phyloP scores from a whole-genome alignment of 768 basidiomycete species.

The Dentipellis fragilis region DNA sequence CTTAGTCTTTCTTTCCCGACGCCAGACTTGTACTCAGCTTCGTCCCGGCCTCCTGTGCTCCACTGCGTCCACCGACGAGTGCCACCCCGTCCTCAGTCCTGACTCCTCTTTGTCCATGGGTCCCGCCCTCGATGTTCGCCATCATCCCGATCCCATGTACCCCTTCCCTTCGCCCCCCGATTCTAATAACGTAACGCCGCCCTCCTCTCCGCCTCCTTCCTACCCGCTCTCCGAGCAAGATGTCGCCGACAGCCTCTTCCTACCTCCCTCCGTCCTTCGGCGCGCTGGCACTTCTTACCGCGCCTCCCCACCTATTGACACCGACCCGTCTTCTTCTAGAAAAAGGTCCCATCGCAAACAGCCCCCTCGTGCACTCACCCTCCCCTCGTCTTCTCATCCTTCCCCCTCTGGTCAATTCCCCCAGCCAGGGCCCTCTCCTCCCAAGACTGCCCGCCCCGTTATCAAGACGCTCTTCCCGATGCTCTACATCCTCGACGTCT shows the following conservation, averaged over 20 bases:
- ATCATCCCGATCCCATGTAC: neutral
- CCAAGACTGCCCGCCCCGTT: conserved; percentile 8
- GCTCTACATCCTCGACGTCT: conserved; percentile 18
- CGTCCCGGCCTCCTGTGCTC: neutral
- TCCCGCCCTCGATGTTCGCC: neutral
- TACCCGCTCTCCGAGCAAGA: neutral
- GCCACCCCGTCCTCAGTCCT: neutral
- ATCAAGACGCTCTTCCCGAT: conserved; percentile 10
- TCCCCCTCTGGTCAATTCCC: conserved; percentile 5
- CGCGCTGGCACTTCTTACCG: conserved; percentile 4
- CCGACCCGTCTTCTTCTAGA: conserved; percentile 7
- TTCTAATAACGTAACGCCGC: conserved; percentile 10
- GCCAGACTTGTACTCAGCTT: neutral
- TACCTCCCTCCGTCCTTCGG: neutral
- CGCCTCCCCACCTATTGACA: neutral
- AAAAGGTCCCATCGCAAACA: conserved; percentile 7
- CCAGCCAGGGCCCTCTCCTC: conserved; percentile 6
- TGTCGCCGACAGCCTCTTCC: neutral
- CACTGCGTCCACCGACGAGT: neutral
- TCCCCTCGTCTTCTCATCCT: neutral
- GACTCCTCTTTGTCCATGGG: neutral
- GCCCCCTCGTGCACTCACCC: conserved; percentile 6
- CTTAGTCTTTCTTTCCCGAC: neutral
- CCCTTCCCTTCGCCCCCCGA: conserved; percentile 1
- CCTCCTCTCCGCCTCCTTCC: conserved; percentile 2